Conservation (phyloP, 2,329 filamentous ascomycete genomes). For the Paraphoma chrysanthemicola region DNA sequence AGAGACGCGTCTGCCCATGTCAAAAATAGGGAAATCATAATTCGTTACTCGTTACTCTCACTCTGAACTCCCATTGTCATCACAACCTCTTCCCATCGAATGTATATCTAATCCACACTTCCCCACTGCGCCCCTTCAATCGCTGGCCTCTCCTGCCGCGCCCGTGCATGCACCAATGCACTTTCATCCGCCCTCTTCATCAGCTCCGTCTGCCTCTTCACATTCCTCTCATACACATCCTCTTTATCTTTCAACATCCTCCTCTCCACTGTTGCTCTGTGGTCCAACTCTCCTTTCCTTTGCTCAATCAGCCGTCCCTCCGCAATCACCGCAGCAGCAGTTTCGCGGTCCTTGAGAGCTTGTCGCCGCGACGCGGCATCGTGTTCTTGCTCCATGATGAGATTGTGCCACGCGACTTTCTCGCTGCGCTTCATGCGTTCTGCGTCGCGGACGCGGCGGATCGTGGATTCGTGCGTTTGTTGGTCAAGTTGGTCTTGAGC, state of each 20-base stretch:
- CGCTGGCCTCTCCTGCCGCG: slow-evolving; percentile 35
- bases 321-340: slow-evolving; percentile 14
- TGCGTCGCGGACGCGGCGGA: slow-evolving; percentile 37
- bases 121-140: slow-evolving; percentile 40
- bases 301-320: slow-evolving; percentile 32
- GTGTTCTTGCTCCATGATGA: slow-evolving; percentile 38
- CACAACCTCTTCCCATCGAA: not conserved
- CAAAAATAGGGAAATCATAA: not conserved
- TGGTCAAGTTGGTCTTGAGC: slow-evolving; percentile 29
- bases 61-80: no score
- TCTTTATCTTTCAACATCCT: slow-evolving; percentile 42
- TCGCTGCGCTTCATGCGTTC: slow-evolving; percentile 41
- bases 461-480: slow-evolving; percentile 40
- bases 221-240: slow-evolving; percentile 41
- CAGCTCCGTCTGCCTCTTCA: slow-evolving; percentile 38
- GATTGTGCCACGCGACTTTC: slow-evolving; percentile 37
- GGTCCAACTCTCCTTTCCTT: slow-evolving; percentile 35
- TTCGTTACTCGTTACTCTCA: not conserved
- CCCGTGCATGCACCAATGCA: slow-evolving; percentile 36
- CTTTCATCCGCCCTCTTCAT: slow-evolving; percentile 40
- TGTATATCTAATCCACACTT: slow-evolving; percentile 30
- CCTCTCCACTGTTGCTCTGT: slow-evolving; percentile 33
- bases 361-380: slow-evolving; percentile 28
- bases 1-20: no score
- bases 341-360: slow-evolving; percentile 32